These are phyloP conservation scores for Cyphellophora attinorum DNA, from an alignment of 2,329 filamentous ascomycete species.

Conservation along the genomic window DNA sequence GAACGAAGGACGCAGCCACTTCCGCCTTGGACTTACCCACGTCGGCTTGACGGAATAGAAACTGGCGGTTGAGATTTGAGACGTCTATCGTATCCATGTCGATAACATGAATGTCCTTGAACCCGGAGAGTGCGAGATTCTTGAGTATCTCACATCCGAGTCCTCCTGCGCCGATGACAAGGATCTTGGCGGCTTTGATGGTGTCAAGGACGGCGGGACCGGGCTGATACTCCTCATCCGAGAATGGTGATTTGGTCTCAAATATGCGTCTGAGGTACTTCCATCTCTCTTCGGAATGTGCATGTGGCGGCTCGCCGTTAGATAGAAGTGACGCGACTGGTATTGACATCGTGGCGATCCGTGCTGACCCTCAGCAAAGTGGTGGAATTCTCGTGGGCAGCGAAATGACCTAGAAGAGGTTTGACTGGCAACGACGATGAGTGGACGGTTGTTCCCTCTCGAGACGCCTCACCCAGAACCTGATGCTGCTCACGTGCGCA, in stretches of 20 bases:
- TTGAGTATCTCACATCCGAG: conserved; percentile 95
- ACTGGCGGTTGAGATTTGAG: conserved; percentile 94
- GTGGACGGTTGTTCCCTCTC: too few species aligned
- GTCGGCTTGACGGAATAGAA: conserved; percentile 84
- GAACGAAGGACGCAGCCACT: conserved; percentile 83
- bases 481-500: too few species aligned
- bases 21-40: conserved; percentile 92
- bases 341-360: background rate
- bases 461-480: too few species aligned
- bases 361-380: too few species aligned
- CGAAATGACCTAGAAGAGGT: too few species aligned
- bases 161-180: conserved; percentile 71
- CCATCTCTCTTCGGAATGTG: conserved; percentile 34
- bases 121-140: conserved; percentile 87
- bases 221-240: conserved; percentile 52
- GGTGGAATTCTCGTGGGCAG: too few species aligned
- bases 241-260: conserved; percentile 68
- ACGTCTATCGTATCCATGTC: conserved; percentile 99
- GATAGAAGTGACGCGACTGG: background rate
- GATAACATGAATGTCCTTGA: conserved; percentile 96
- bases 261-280: conserved; percentile 75
- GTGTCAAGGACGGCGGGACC: conserved; percentile 43
- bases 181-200: conserved; percentile 62
- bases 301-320: background rate
- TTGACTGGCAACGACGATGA: too few species aligned